phyloP scores from a whole-genome alignment of 2,329 filamentous ascomycete species.

The Penicillium sp. region DNA sequence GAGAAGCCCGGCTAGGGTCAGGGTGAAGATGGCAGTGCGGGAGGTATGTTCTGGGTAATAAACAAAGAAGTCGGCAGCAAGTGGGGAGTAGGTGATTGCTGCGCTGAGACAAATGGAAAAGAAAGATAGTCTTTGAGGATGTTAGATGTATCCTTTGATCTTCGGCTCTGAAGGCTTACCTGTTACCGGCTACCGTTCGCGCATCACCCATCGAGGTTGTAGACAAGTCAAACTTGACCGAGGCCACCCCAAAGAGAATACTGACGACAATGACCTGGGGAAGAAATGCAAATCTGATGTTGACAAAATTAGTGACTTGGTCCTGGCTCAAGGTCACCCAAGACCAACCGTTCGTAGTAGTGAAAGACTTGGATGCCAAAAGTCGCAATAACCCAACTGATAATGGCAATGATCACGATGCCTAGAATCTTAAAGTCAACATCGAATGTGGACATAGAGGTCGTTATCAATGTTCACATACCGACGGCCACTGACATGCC shows the following conservation, averaged over 20 bases:
- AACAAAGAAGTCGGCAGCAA: constrained; percentile 62
- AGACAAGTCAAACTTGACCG: constrained; percentile 53
- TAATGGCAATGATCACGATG: constrained; percentile 58
- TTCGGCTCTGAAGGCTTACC: constrained; percentile 17
- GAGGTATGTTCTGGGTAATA: constrained; percentile 55
- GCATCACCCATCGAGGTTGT: constrained; percentile 49
- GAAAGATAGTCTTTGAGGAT: constrained; percentile 52
- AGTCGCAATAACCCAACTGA: constrained; percentile 59
- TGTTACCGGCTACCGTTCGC: constrained; percentile 48
- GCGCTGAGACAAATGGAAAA: constrained; percentile 63
- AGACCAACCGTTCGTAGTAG: constrained; percentile 55
- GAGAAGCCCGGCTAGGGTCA: constrained; percentile 53
- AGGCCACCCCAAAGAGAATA: constrained; percentile 57
- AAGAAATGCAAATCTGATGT: constrained; percentile 54
- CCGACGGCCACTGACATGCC: constrained; percentile 60
- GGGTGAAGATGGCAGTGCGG: constrained; percentile 49
- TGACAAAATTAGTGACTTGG: background rate
- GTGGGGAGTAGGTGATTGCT: constrained; percentile 58
- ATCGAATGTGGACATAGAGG: background rate
- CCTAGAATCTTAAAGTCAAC: constrained; percentile 18
- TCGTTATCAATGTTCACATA: constrained; percentile 10
- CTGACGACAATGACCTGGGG: constrained; percentile 57
- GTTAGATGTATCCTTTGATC: background rate
- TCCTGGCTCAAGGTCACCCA: background rate
- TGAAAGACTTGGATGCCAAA: constrained; percentile 65